A percentile compares a stretch with the other conserved stretches of the same genome.
These are phyloP conservation scores for Cladophialophora yegresii DNA, from an alignment of 2,329 filamentous ascomycete genomes.

Conservation along the genomic window DNA sequence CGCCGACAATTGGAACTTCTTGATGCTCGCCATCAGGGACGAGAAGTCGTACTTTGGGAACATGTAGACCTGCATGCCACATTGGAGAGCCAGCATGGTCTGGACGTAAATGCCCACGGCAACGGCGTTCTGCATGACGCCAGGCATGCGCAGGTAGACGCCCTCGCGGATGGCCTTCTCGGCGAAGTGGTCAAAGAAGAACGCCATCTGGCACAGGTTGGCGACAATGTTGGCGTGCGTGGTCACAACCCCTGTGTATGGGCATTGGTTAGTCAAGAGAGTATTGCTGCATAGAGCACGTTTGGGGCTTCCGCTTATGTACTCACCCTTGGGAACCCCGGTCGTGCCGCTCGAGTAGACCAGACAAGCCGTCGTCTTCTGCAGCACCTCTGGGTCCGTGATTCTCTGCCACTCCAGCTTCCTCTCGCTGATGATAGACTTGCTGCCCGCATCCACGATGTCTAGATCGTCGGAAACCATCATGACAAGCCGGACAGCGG, in stretches of 20 bases:
- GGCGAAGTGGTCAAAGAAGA: slow-evolving; percentile 26
- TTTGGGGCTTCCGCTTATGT: not conserved
- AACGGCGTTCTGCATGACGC: slow-evolving; percentile 30
- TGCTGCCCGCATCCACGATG: slow-evolving; percentile 33
- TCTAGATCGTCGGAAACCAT: slow-evolving; percentile 44
- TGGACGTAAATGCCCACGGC: slow-evolving; percentile 27
- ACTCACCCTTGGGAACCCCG: slow-evolving; percentile 70
- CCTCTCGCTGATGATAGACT: slow-evolving; percentile 42
- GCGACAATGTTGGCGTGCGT: slow-evolving; percentile 27
- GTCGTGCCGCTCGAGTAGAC: slow-evolving; percentile 78
- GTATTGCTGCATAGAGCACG: not conserved
- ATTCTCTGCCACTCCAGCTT: slow-evolving; percentile 57
- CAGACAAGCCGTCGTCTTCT: slow-evolving; percentile 60
- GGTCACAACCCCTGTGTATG: slow-evolving; percentile 20
- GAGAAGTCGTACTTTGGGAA: slow-evolving; percentile 28
- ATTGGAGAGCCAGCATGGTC: slow-evolving; percentile 27
- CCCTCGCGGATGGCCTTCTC: slow-evolving; percentile 21
- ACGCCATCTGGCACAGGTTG: slow-evolving; percentile 30
- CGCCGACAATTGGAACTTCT: slow-evolving; percentile 22
- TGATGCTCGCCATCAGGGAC: slow-evolving; percentile 18
- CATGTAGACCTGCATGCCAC: slow-evolving; percentile 30
- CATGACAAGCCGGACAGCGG: slow-evolving; percentile 53
- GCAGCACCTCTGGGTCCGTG: slow-evolving; percentile 52
- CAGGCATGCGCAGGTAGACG: slow-evolving; percentile 27
- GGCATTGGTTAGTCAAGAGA: not conserved